Base-by-base conservation (phyloP, 1,139 yeast species). In the Protomyces gravidus region DNA sequence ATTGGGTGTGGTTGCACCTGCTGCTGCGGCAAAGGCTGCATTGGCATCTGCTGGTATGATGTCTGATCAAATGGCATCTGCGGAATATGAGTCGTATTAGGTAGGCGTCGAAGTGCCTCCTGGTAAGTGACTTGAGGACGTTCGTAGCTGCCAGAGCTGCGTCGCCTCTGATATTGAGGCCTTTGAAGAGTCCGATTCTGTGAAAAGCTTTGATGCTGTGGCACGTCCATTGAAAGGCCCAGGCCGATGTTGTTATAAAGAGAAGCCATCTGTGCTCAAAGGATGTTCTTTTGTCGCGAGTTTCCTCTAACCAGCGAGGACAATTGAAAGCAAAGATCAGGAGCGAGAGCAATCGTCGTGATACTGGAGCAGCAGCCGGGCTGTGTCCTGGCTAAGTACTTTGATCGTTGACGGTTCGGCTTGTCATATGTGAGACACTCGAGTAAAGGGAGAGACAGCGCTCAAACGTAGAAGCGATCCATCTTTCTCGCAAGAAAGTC, bases 191-290 rank as follows among this genome's bases (percentile, higher is more conserved):
- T 11, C 9, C 23, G 17, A 5, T 11, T 17, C 42, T 15, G 9
- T 15, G 21, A 5, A 17, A 36, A 36, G 19, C 42, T 17, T 15
- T 25, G 27, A 5, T 17, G 40, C 13, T 39, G 48, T 27, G 32
- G 48, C n/a, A n/a, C n/a, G 23, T 52, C 45, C 50, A 52, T 45
- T 1, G 56, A 52, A 42, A 52, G 42, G 15, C 56, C 56, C 23
- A 52, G 56, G 13, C 56, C 56, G 30, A 52, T 28, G 49, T 46
- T 25, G n/a, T 45, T 32, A 26, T 33, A 52, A 6, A 42, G 19
- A 13, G 42, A 36, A 36, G 21, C 42, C 42, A 36, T 36, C 11
- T 9, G 23, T 36, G 23, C 7, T 28, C 32, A 9, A 13, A 28
- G 13, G 32, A 28, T 28, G 32, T 28, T 28, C 2, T 13, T 28